These are phyloP conservation scores for Triticum timopheevii DNA, from an alignment of 176 grass and related monocot genomes.

Conservation along the genomic window DNA sequence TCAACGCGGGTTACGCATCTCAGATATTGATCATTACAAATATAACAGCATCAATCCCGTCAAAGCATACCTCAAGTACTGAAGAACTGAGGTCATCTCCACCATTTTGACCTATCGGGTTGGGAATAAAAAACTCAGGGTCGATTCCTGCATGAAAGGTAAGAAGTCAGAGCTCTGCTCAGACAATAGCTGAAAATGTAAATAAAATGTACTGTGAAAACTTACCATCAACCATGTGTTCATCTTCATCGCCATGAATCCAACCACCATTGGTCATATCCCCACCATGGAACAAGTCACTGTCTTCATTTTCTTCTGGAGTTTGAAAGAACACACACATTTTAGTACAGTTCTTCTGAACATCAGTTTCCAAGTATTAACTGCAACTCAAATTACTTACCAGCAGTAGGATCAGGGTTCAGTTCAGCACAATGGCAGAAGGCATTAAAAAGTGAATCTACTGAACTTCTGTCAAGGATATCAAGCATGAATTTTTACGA, in stretches of 20 bases:
- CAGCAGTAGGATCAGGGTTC: constrained; percentile 86
- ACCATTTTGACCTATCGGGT: constrained; percentile 79
- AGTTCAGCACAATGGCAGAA: constrained; percentile 96
- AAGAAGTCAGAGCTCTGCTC: constrained; percentile 2
- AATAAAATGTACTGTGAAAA: background rate
- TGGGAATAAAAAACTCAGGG: constrained; percentile 24
- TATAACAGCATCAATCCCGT: background rate
- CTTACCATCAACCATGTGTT: constrained; percentile 62
- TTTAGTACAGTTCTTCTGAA: background rate
- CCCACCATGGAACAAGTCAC: constrained; percentile 58
- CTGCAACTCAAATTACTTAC: constrained; percentile 40
- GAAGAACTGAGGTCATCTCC: constrained; percentile 48
- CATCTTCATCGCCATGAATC: constrained; percentile 67
- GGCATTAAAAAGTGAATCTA: constrained; percentile 77
- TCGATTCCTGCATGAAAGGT: constrained; percentile 47
- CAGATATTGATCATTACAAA: background rate
- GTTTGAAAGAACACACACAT: constrained; percentile 20
- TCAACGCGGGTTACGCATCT: background rate
- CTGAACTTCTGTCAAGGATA: constrained; percentile 58
- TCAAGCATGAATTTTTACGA: background rate
- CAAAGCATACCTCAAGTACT: constrained; percentile 57
- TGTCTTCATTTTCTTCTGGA: constrained; percentile 61
- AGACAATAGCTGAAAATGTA: constrained; percentile 7
- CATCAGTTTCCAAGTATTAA: background rate
- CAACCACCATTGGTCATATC: constrained; percentile 42